Base-by-base conservation (phyloP, 108 stramenopile species). In the Skeletonema menzelii region DNA sequence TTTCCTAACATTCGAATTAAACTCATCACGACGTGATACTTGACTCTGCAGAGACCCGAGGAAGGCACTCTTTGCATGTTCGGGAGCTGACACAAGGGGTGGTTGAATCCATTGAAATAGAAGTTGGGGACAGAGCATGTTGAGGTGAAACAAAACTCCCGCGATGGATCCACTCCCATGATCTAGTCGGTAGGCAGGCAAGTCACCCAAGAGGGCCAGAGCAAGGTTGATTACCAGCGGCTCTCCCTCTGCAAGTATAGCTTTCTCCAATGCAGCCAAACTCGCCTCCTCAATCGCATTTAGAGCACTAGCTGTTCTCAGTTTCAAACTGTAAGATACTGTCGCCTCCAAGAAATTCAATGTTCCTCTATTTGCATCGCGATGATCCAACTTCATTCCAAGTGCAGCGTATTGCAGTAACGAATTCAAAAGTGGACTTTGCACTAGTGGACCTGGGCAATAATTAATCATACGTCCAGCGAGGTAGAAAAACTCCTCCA, bases 401-500 rank as follows among this genome's bases (percentile, higher is more conserved):
- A 93, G 69, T 3, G 75, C 77, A 15, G 93, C 93, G 53, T 87
- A 92, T 63, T 93, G 88, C 17, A 95, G 76, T 38, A 93, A 65
- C 13, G 88, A 81, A 26, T 63, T 77, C n/a, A 93, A 73, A 26
- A 92, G 65, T 31, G 86, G 83, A 69, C 82, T 87, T 42, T 63
- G 67, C 1, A 94, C 75, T 37, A 98, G 72, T 31, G 82, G 87
- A 10, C 84, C 87, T 4, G 97, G 95, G 65, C 95, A 97, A 69
- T 89, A 61, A 37, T 70, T 67, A 19, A 95, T 75, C 84, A 96
- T 91, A 8, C 95, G 87, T 6, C 89, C 90, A 65, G 91, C 88
- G 66, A 97, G 78, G 77, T 93, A 98, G 73, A 96, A 98, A 35
- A 95, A 91, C 77, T 98, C 97, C 70, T 98, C 97, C 15, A 98